Conservation (phyloP, 2,329 filamentous ascomycete species). For the Pseudocercospora crystallina region DNA sequence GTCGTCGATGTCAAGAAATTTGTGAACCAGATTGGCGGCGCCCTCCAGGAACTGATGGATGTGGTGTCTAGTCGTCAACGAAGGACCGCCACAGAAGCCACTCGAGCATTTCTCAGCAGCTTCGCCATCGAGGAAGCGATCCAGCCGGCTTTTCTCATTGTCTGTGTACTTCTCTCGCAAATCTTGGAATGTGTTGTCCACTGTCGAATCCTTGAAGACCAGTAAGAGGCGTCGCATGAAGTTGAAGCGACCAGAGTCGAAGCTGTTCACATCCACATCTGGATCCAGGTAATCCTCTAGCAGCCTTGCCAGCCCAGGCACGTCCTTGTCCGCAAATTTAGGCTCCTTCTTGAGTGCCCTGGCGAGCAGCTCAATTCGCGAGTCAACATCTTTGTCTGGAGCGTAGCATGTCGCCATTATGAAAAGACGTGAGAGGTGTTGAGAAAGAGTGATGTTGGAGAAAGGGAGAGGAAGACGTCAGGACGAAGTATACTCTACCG, state of each 20-base stretch:
- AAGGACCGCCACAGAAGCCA: constrained; percentile 11
- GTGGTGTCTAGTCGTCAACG: constrained; percentile 7
- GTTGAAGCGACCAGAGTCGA: constrained; percentile 6
- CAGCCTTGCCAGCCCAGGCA: constrained; percentile 12
- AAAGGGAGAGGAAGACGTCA: background rate
- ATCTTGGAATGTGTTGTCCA: constrained; percentile 15
- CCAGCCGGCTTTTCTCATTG: constrained; percentile 10
- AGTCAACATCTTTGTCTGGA: constrained; percentile 9
- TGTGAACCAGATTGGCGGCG: background rate
- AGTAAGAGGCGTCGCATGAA: constrained; percentile 13
- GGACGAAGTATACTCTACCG: too few relatives aligned
- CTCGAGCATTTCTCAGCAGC: constrained; percentile 8
- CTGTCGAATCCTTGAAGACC: constrained; percentile 12
- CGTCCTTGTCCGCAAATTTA: constrained; percentile 37
- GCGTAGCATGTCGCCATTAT: constrained; percentile 16
- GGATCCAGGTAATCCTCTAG: constrained; percentile 15
- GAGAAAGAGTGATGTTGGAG: background rate
- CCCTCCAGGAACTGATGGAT: constrained; percentile 8
- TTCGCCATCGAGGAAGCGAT: constrained; percentile 6
- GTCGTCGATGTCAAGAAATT: constrained; percentile 12
- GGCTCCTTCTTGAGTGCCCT: constrained; percentile 39
- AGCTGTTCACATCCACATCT: constrained; percentile 11
- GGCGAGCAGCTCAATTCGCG: constrained; percentile 7
- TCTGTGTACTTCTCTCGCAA: constrained; percentile 10
- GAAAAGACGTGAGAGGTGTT: constrained; percentile 1